A percentile compares a stretch with the other conserved stretches of the same genome.
Evolutionary conservation across 2,329 filamentous ascomycete genomes (phyloP).

Genomic region (Ceratocystis huliohia): DNA sequence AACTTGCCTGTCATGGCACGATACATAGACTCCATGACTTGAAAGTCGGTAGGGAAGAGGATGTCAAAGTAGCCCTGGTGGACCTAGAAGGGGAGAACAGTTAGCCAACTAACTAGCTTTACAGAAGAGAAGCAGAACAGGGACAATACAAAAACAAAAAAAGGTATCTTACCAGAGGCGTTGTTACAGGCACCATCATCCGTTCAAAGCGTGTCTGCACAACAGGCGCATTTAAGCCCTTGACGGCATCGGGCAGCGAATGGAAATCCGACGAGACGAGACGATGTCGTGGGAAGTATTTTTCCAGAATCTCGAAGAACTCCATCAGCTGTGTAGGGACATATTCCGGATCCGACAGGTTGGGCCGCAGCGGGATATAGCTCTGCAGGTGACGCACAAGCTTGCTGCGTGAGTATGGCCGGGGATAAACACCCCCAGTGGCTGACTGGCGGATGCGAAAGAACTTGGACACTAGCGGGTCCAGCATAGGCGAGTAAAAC

Average conservation of each 20-base stretch:
- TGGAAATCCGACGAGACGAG: constrained; percentile 87
- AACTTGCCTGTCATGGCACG: constrained; percentile 84
- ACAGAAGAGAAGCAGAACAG: not conserved
- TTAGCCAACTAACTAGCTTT: not conserved
- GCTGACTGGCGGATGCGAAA: constrained; percentile 74
- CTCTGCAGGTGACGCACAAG: constrained; percentile 49
- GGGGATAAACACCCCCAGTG: constrained; percentile 49
- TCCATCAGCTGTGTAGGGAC: constrained; percentile 90
- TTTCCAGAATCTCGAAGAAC: constrained; percentile 84
- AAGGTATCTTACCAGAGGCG: constrained; percentile 58
- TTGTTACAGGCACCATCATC: constrained; percentile 76
- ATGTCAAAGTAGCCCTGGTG: constrained; percentile 99
- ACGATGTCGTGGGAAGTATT: constrained; percentile 80
- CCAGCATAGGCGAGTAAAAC: constrained; percentile 71
- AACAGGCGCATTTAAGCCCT: constrained; percentile 81
- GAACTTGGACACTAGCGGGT: constrained; percentile 72
- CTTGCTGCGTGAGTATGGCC: constrained; percentile 43
- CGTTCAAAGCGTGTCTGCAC: constrained; percentile 89
- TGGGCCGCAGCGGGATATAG: constrained; percentile 56
- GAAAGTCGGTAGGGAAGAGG: constrained; percentile 92
- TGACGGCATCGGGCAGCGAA: constrained; percentile 66
- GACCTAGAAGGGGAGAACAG: constrained; percentile 42
- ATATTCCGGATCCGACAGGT: constrained; percentile 76
- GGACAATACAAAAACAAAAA: not conserved
- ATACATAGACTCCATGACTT: constrained; percentile 82